Evolutionary conservation across 192 early-diverging fungal species (phyloP).

Genomic region (Mortierella hygrophila): DNA sequence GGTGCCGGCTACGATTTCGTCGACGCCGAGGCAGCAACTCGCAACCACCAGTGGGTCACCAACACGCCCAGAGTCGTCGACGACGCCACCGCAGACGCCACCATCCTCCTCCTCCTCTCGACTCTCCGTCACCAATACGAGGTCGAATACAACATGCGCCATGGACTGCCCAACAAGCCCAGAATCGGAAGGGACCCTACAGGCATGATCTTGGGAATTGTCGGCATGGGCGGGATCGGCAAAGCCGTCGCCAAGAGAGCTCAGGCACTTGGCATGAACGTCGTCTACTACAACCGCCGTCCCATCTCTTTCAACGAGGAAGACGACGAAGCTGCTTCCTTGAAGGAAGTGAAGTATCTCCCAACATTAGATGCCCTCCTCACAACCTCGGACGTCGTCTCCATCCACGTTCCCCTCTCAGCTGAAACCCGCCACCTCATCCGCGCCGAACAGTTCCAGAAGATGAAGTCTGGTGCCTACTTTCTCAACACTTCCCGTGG

Average conservation of each 20-base stretch:
- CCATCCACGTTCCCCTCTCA: conserved; percentile 54
- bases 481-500: conserved; percentile 63
- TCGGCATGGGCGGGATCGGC: conserved; percentile 72
- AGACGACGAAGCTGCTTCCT: conserved; percentile 41
- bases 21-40: conserved; percentile 36
- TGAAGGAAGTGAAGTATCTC: conserved; percentile 40
- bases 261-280: conserved; percentile 56
- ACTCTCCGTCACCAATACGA: conserved; percentile 45
- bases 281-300: conserved; percentile 52
- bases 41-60: conserved; percentile 43
- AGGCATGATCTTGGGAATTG: conserved; percentile 66
- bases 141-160: conserved; percentile 36
- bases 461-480: conserved; percentile 53
- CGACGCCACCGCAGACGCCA: conserved; percentile 44
- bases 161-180: conserved; percentile 24
- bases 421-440: conserved; percentile 54
- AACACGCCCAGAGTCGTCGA: conserved; percentile 51
- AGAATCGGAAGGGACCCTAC: conserved; percentile 44
- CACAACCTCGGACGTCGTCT: conserved; percentile 32
- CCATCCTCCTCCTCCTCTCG: conserved; percentile 40
- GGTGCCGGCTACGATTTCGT: conserved; percentile 55
- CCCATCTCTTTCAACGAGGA: conserved; percentile 8
- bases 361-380: conserved; percentile 39
- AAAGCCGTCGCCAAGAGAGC: conserved; percentile 64
- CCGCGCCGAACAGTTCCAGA: conserved; percentile 32